Evolutionary conservation across 441 rosid species (phyloP).

Genomic region (Dalechampia spathulata): DNA sequence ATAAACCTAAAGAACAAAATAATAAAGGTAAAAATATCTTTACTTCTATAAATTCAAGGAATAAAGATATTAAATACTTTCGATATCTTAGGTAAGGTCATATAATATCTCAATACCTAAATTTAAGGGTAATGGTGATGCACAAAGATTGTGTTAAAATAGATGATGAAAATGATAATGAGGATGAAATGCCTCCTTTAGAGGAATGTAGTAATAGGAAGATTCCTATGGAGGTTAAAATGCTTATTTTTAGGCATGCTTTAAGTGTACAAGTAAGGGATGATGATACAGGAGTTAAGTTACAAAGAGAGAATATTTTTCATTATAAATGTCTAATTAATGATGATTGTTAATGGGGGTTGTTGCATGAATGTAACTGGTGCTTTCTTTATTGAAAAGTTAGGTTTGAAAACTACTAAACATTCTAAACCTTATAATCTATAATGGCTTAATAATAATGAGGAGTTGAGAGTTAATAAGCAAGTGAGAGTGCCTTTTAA

Average conservation of each 20-base stretch:
- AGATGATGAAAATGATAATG: no score
- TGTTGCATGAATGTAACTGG: background rate
- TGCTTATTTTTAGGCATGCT: background rate
- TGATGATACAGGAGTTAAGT: background rate
- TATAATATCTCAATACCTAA: no score
- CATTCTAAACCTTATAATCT: background rate
- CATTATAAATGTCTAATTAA: background rate
- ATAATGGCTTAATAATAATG: background rate
- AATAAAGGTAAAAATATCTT: no score
- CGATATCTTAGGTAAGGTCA: no score
- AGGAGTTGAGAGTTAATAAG: background rate
- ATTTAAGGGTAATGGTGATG: no score
- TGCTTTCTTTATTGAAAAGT: background rate
- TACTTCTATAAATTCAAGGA: no score
- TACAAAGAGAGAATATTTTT: background rate
- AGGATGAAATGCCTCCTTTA: no score
- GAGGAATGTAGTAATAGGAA: no score
- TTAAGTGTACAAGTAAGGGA: background rate
- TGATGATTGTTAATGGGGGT: background rate
- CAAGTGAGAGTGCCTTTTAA: background rate
- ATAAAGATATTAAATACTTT: no score
- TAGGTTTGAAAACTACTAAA: background rate
- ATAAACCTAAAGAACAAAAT: no score
- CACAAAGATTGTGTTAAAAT: no score
- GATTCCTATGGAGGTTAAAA: background rate